phyloP scores from a whole-genome alignment of 1,284 basidiomycete species.

The Schizopora paradoxa region DNA sequence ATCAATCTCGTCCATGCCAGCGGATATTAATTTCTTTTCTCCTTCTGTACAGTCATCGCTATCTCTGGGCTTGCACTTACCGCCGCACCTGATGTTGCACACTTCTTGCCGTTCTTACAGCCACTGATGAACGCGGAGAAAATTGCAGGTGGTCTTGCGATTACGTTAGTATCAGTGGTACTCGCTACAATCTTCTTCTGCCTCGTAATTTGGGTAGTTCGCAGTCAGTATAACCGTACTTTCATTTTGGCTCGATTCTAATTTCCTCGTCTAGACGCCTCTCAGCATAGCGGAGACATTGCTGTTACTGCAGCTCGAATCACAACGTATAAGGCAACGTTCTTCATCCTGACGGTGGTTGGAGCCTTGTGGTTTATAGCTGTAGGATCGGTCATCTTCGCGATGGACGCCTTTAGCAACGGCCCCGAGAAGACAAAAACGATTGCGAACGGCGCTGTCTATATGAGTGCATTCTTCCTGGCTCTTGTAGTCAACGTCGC shows the following conservation, averaged over 20 bases:
- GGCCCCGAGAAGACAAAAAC: constrained; percentile 37
- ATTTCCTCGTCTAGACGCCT: constrained; percentile 34
- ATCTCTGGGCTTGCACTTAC: constrained; percentile 62
- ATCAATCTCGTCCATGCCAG: constrained; percentile 22
- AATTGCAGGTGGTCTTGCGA: constrained; percentile 57
- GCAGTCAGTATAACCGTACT: constrained; percentile 42
- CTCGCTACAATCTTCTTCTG: constrained; percentile 52
- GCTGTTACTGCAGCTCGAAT: constrained; percentile 58
- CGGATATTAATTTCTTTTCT: constrained; percentile 20
- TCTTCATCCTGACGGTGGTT: constrained; percentile 53
- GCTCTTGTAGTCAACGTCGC: constrained; percentile 63
- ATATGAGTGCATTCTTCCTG: constrained; percentile 60
- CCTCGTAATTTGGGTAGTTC: constrained; percentile 47
- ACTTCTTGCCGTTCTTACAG: constrained; percentile 62
- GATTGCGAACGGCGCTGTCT: constrained; percentile 66
- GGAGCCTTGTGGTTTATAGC: constrained; percentile 58
- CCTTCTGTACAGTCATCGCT: constrained; percentile 58
- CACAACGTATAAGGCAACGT: constrained; percentile 63
- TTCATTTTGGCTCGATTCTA: background rate
- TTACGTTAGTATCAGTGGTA: constrained; percentile 61
- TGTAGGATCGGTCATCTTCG: constrained; percentile 63
- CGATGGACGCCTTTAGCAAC: constrained; percentile 50
- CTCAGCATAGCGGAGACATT: constrained; percentile 47
- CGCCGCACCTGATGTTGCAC: constrained; percentile 63
- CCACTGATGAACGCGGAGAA: constrained; percentile 43